Evolutionary conservation across 2,329 filamentous ascomycete species (phyloP), one percentile per base, ranked within the genome.

Genomic region (Falciphora oryzae): DNA sequence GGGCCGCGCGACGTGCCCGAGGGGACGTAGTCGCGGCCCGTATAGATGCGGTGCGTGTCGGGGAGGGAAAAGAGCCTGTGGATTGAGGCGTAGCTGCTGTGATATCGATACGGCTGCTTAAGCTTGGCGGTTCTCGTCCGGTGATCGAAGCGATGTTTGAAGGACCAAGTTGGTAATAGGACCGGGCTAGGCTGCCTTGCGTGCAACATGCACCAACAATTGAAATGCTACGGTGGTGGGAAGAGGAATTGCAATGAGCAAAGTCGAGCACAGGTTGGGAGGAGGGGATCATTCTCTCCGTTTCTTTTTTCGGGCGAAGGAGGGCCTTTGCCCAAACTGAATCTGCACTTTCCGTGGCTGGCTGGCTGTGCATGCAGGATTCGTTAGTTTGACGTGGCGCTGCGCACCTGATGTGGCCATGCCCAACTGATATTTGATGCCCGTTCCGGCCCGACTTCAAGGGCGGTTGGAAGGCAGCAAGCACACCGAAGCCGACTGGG

Each of bases 1-100:
- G 81, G 77, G 0, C 66, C 71, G 18, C 29, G 0, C 63, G 68
- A 1, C 70, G 71, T 25, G 29, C 61, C 59, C 4, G 70, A 68
- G 0, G 79, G 75, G 0, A 83, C 81, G 65, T 85, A 86, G 67
- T 86, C 83, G 65, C 86, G 83, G 0, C 83, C 83, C 0, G 79
- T 81, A 78, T 81, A 86, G 59, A 86, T 76, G 61, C 78, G 80
- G 58, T 78, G 75, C 32, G 82, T 69, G 1, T 71, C 74, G 0
- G 79, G 77, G 1, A 85, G 63, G 28, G 67, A 65, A 0, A 85
- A 74, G 0, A 86, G 72, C 58, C 72, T 76, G 65, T 67, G 75
- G 0, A 70, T 78, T 0, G 82, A 84, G 3, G 70, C 60, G 65
- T 74, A 86, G 2, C 71, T 0, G 66, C 68, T 0, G 81, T 79